Base-by-base conservation (phyloP, 108 stramenopile genomes). In the Fistulifera pelliculosa region DNA sequence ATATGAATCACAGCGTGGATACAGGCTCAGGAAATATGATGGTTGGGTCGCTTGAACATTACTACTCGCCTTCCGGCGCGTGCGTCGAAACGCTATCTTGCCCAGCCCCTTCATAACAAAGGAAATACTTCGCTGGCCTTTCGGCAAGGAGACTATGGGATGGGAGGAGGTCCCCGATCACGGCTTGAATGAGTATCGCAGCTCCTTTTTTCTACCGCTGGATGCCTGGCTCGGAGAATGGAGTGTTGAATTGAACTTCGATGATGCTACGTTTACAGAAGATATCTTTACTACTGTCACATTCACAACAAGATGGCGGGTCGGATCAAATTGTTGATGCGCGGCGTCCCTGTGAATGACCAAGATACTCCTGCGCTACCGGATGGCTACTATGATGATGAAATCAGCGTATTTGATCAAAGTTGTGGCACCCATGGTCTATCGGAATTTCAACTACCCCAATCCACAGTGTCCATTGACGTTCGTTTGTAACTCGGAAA, bases 201-300 rank as follows among this genome's bases (percentile, higher is more conserved):
- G 86, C 8, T 38, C 60, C 41, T 94, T 94, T 49, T 89, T 85
- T 61, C 69, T 66, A 59, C 83, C 81, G 14, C 21, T 73, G 0
- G 64, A 54, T 8, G 79, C 80, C 14, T 94, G 93, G 93, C 1
- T 65, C n/a, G 77, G 74, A 8, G 42, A 65, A n/a, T 88, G 83
- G 66, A 65, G 58, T 23, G 74, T 86, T 10, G 47, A 68, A 22
- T 71, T 90, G 16, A 79, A 69, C 15, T 77, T 90, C 22, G 38
- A 40, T n/a, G 69, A 67, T 22, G 62, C 59, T 44, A 52, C 26
- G 16, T 61, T 66, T 40, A 66, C 52, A 40, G 52, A 65, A 11
- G 94, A 94, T 59, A 73, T 94, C n/a, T 94, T 57, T 92, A 91
- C 72, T 95, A 89, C 56, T 95, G 90, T 60, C 91, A 94, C 62